Conservation (phyloP, 257 asterid species). For the Knoxia roxburghii region DNA sequence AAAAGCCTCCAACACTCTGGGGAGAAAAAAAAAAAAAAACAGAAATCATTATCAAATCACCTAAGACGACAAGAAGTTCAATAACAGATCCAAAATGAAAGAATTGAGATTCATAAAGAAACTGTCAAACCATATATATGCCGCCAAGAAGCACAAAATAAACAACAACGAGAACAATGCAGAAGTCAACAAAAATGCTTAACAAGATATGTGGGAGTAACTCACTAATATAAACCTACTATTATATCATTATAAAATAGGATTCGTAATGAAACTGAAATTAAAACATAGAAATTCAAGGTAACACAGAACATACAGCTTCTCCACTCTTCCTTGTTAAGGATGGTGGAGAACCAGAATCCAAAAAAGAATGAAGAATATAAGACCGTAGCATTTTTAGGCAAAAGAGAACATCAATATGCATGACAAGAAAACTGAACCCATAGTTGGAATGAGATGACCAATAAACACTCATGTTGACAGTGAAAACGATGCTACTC, state of each 20-base stretch:
- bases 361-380: too few relatives aligned
- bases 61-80: not conserved
- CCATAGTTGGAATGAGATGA: not conserved
- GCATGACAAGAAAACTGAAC: not conserved
- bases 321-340: not conserved
- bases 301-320: not conserved
- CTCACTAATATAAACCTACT: not conserved
- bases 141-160: not conserved
- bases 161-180: not conserved
- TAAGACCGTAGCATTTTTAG: not conserved
- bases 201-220: not conserved
- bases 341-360: too few relatives aligned
- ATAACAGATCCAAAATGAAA: not conserved
- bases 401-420: too few relatives aligned
- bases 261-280: not conserved
- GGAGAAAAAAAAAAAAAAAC: slow-evolving; percentile 14
- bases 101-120: not conserved
- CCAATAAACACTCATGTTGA: too few relatives aligned
- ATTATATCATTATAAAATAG: not conserved
- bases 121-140: not conserved
- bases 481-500: not conserved
- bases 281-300: not conserved
- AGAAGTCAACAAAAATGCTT: not conserved
- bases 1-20: slow-evolving; percentile 71
- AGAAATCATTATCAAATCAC: not conserved